These are phyloP conservation scores for Luffa aegyptiaca DNA, from an alignment of 306 rosid genomes.

Conservation along the genomic window DNA sequence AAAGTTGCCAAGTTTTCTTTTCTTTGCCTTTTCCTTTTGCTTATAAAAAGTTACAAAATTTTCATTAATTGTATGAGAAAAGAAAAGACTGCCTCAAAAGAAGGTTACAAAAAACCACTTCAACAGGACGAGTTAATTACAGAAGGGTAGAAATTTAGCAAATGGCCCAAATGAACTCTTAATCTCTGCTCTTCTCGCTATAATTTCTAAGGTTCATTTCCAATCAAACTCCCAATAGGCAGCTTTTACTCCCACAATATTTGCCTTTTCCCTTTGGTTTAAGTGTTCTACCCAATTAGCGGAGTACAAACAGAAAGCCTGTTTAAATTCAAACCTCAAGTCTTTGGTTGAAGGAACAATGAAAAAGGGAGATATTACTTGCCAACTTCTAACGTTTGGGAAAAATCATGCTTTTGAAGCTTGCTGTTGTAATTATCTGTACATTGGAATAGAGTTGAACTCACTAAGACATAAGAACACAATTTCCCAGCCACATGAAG, in stretches of 20 bases:
- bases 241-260: not conserved
- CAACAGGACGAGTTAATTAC: not conserved
- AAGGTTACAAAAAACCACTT: not conserved
- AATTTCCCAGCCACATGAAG: not conserved
- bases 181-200: not conserved
- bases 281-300: not conserved
- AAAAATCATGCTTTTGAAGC: not conserved
- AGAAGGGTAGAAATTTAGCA: not conserved
- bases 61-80: not conserved
- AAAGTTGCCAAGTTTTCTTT: constrained; percentile 4
- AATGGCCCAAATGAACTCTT: not conserved
- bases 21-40: not conserved
- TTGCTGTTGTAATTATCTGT: not conserved
- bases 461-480: not conserved
- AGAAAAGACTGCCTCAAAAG: not conserved
- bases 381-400: not conserved
- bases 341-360: not conserved
- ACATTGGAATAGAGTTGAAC: not conserved
- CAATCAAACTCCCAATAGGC: not conserved
- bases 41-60: not conserved
- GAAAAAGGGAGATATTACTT: not conserved
- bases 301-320: not conserved
- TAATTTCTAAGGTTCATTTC: not conserved
- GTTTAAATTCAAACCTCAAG: not conserved
- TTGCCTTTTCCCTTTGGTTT: not conserved